Evolutionary conservation across 2,329 filamentous ascomycete genomes (phyloP).

Genomic region (Calonectria fujianensis): DNA sequence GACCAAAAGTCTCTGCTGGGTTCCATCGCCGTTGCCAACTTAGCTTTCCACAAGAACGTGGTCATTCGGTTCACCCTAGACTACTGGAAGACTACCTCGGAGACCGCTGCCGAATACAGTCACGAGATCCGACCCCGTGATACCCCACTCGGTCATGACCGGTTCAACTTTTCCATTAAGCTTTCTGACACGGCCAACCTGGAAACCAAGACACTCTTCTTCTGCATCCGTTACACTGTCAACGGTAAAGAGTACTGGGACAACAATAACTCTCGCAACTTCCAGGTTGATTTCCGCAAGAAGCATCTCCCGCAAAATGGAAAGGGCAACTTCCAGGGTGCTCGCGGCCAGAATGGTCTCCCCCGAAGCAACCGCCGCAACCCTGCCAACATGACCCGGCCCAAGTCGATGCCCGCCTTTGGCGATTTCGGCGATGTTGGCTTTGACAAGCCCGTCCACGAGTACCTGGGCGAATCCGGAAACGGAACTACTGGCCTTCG

Average conservation of each 20-base stretch:
- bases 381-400: slow-evolving; percentile 65
- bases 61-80: slow-evolving; percentile 97
- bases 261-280: slow-evolving; percentile 91
- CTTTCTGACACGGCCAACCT: slow-evolving; percentile 93
- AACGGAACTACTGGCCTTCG: slow-evolving; percentile 75
- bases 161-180: slow-evolving; percentile 96
- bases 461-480: slow-evolving; percentile 78
- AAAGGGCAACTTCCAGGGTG: slow-evolving; percentile 72
- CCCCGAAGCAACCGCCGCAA: slow-evolving; percentile 80
- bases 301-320: slow-evolving; percentile 79
- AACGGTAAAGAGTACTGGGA: slow-evolving; percentile 94
- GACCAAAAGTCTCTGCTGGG: slow-evolving; percentile 93
- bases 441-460: slow-evolving; percentile 76
- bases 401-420: slow-evolving; percentile 74
- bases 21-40: slow-evolving; percentile 88
- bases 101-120: slow-evolving; percentile 91
- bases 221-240: slow-evolving; percentile 92
- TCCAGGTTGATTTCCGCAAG: slow-evolving; percentile 94
- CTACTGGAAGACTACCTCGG: slow-evolving; percentile 99
- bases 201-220: slow-evolving; percentile 92
- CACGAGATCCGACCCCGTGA: slow-evolving; percentile 83
- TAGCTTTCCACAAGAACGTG: slow-evolving; percentile 92
- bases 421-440: slow-evolving; percentile 83
- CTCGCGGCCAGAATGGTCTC: slow-evolving; percentile 68
- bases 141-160: slow-evolving; percentile 82